Evolutionary conservation across 139 green algal genomes (phyloP).

Genomic region (Picochlorum sp.): DNA sequence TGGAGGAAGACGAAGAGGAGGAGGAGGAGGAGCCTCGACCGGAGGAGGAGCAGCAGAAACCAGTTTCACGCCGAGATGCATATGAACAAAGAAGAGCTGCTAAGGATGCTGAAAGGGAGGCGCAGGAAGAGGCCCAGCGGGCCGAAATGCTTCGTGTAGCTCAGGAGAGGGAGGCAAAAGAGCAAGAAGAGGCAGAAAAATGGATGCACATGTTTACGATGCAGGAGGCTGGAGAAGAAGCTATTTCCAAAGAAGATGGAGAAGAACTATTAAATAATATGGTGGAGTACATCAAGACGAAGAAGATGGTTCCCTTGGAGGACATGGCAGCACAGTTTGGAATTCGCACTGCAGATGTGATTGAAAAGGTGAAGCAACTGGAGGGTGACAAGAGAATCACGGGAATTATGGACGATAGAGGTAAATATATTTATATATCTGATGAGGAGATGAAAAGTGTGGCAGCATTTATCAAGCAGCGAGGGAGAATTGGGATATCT

Average conservation of each 20-base stretch:
- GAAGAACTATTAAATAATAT: slow-evolving; percentile 53
- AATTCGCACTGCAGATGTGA: slow-evolving; percentile 67
- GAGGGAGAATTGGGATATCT: slow-evolving; percentile 70
- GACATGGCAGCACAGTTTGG: slow-evolving; percentile 80
- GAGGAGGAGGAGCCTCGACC: slow-evolving; percentile 1
- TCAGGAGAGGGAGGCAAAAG: slow-evolving; percentile 39
- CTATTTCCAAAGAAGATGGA: slow-evolving; percentile 23
- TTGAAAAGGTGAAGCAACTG: slow-evolving; percentile 63
- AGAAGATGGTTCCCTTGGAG: slow-evolving; percentile 82
- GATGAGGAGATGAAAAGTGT: slow-evolving; percentile 79
- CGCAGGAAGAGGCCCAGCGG: slow-evolving; percentile 54
- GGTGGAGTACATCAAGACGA: slow-evolving; percentile 52
- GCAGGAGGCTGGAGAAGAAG: slow-evolving; percentile 52
- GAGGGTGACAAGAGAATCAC: slow-evolving; percentile 69
- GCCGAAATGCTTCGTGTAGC: slow-evolving; percentile 52
- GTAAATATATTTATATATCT: slow-evolving; percentile 95
- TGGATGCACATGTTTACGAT: slow-evolving; percentile 72
- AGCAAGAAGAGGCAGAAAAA: slow-evolving; percentile 68
- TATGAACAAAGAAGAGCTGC: slow-evolving; percentile 49
- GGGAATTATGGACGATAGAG: slow-evolving; percentile 89
- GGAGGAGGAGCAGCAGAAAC: neutral
- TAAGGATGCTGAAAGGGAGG: slow-evolving; percentile 58
- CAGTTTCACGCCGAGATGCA: slow-evolving; percentile 12
- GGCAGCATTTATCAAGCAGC: slow-evolving; percentile 56
- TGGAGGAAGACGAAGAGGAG: neutral